Conservation (phyloP, 2,329 filamentous ascomycete genomes). For the Tolypocladium tropicale region DNA sequence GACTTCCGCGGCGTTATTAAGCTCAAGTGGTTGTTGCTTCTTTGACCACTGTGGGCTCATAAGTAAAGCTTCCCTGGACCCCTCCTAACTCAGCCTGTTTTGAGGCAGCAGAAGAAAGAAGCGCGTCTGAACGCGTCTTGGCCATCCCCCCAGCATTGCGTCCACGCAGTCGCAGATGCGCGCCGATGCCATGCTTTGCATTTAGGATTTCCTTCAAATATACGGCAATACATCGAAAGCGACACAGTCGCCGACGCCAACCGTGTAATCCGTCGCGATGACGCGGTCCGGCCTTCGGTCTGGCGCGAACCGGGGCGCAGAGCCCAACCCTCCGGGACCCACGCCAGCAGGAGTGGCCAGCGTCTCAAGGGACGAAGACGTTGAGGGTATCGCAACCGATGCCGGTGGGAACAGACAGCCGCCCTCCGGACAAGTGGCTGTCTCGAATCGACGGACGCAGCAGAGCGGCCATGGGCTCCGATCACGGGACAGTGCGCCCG, state of each 20-base stretch:
- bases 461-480: not conserved
- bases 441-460: not conserved
- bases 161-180: not conserved
- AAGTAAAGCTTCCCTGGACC: not conserved
- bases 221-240: no score
- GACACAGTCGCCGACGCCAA: no score
- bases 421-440: not conserved
- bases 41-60: not conserved
- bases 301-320: not conserved
- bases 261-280: not conserved
- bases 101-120: not conserved
- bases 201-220: not conserved
- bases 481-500: not conserved
- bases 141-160: not conserved
- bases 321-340: not conserved
- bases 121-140: not conserved
- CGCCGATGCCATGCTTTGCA: not conserved
- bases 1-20: not conserved
- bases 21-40: not conserved
- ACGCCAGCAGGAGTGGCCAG: not conserved
- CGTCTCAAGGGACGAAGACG: not conserved
- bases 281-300: not conserved
- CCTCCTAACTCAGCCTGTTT: not conserved
- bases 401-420: not conserved
- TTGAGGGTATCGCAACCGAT: not conserved